Percentiles rank a stretch among this genome's conserved stretches.
Evolutionary conservation across 192 early-diverging fungal genomes (phyloP).

Genomic region (Umbelopsis ramanniana): DNA sequence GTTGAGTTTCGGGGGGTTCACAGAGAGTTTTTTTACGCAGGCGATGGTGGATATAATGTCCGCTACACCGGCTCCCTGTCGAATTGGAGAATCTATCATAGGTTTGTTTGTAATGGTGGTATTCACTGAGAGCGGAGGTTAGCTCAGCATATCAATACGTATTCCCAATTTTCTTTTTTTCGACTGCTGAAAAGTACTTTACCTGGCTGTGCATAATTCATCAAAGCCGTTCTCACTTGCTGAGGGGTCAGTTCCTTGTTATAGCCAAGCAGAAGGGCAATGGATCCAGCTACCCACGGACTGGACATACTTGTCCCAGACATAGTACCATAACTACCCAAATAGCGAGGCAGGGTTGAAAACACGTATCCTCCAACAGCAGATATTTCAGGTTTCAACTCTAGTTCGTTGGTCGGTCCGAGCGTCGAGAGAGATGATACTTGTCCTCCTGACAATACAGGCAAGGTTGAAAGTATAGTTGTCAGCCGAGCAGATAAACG

Average conservation of each 20-base stretch:
- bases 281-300: conserved; percentile 51
- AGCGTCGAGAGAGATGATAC: conserved; percentile 73
- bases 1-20: conserved; percentile 49
- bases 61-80: conserved; percentile 54
- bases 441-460: background rate
- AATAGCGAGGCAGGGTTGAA: conserved; percentile 47
- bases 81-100: conserved; percentile 34
- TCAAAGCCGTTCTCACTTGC: conserved; percentile 23
- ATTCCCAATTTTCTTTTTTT: too few relatives aligned
- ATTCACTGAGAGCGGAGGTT: background rate
- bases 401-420: conserved; percentile 74
- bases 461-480: conserved; percentile 2
- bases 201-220: conserved; percentile 36
- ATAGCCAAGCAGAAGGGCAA: conserved; percentile 45
- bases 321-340: conserved; percentile 44
- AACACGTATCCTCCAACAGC: conserved; percentile 58
- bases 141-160: too few relatives aligned
- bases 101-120: background rate
- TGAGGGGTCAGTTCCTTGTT: conserved; percentile 10
- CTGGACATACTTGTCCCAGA: conserved; percentile 64
- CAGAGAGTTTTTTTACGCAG: conserved; percentile 26
- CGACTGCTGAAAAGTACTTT: too few relatives aligned
- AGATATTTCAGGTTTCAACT: conserved; percentile 56
- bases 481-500: conserved; percentile 5
- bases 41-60: conserved; percentile 45